Base-by-base conservation (phyloP, 345 rosid genomes). In the Triadica sebifera region DNA sequence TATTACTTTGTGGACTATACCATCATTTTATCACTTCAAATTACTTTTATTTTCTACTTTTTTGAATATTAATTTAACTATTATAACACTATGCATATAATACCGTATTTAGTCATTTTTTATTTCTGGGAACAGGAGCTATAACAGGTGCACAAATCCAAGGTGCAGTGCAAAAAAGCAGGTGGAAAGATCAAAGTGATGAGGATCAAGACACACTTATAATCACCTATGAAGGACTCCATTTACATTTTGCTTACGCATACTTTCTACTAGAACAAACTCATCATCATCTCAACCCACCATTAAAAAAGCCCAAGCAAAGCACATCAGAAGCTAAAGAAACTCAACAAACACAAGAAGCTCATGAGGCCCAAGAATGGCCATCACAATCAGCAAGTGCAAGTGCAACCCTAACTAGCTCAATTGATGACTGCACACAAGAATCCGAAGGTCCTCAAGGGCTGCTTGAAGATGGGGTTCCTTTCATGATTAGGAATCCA, bases 201-300 rank as follows among this genome's bases (percentile, higher is more conserved):
- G 89, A 90, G 37, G 97, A 91, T 59, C 84, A 87, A 17, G 90
- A 89, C 62, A 87, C 90, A 20, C 83, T 90, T 12, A 78, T 87
- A 71, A 83, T 93, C 82, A 93, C 98, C 46, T 91, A 91, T 47
- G 96, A 93, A 68, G 96, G 98, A 17, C 93, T 91, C 75, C 98
- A 89, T 75, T 86, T 90, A 0, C 98, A 93, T 82, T 91, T 82
- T 67, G 73, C 80, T 7, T 83, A 85, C 78, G 93, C 93, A 25
- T 84, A 59, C 66, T 84, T 85, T 80, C 74, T 76, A 51, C 57
- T 67, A 3, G 68, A 74, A 75, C 83, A 75, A 22, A 70, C 75
- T n/a, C 79, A 59, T 10, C 78, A 60, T 37, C 43, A 61, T 38
- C 75, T n/a, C n/a, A 70, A 47, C 80, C 85, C 10, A n/a, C 85